phyloP scores from a whole-genome alignment of 2,329 filamentous ascomycete species.

The Aspergillus neoniger region DNA sequence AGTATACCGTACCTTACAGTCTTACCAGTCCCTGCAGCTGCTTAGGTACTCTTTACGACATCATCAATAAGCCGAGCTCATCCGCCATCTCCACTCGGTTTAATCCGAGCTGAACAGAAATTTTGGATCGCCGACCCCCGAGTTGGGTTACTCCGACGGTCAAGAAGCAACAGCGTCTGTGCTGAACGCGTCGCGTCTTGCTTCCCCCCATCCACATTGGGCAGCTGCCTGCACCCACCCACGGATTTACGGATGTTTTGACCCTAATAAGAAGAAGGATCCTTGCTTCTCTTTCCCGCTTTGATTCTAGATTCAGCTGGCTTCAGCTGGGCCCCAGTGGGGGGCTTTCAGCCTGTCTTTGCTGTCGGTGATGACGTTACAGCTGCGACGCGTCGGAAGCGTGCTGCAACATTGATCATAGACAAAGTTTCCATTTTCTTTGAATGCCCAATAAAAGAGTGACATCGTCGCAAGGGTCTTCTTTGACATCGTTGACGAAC shows the following conservation, averaged over 20 bases:
- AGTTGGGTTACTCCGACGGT: not conserved
- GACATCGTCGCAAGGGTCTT: too few relatives aligned
- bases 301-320: not conserved
- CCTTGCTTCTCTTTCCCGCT: not conserved
- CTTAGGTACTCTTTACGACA: conserved; percentile 1
- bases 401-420: not conserved
- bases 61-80: conserved; percentile 7
- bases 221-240: conserved; percentile 1
- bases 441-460: too few relatives aligned
- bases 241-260: conserved; percentile 19
- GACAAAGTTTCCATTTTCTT: too few relatives aligned
- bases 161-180: not conserved
- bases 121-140: not conserved
- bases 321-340: not conserved
- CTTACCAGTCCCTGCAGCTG: not conserved
- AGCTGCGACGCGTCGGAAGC: not conserved
- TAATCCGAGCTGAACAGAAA: conserved; percentile 2
- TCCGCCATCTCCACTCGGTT: conserved; percentile 1
- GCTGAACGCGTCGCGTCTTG: conserved; percentile 7
- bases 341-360: not conserved
- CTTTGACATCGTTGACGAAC: too few relatives aligned
- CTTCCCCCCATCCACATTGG: not conserved
- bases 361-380: not conserved
- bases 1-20: not conserved
- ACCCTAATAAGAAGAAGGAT: not conserved